These are phyloP conservation scores for Jatropha podagrica DNA, from an alignment of 441 rosid species.

Conservation along the genomic window DNA sequence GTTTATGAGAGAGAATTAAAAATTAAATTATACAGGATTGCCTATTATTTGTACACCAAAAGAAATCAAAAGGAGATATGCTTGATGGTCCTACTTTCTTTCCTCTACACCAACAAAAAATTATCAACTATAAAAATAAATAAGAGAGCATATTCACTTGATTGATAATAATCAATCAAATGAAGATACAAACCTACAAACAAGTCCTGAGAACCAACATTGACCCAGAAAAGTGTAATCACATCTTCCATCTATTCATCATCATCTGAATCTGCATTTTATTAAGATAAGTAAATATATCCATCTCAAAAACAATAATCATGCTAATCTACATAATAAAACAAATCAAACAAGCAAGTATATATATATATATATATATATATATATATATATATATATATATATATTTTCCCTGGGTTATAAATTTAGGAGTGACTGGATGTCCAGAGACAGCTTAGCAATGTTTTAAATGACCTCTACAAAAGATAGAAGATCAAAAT, in stretches of 20 bases:
- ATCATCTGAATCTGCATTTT: slow-evolving; percentile 83
- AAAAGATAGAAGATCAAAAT: no score
- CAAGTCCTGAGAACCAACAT: slow-evolving; percentile 17
- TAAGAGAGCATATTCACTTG: slow-evolving; percentile 23
- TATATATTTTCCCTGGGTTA: no score
- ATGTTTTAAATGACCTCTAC: no score
- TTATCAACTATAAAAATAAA: slow-evolving; percentile 18
- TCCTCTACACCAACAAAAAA: slow-evolving; percentile 25
- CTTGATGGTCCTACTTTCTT: slow-evolving; percentile 28
- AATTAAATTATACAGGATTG: slow-evolving; percentile 35
- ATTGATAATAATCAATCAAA: slow-evolving; percentile 21
- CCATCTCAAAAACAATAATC: not conserved
- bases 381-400: no score
- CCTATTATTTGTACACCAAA: slow-evolving; percentile 44
- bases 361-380: no score
- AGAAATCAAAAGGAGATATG: slow-evolving; percentile 16
- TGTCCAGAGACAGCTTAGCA: no score
- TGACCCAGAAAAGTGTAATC: slow-evolving; percentile 1
- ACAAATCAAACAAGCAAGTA: not conserved
- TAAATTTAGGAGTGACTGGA: no score
- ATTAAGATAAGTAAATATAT: slow-evolving; percentile 17
- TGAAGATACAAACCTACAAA: slow-evolving; percentile 27
- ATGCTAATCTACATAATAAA: not conserved
- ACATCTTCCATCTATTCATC: slow-evolving; percentile 59
- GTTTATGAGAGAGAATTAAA: slow-evolving; percentile 18